phyloP scores from a whole-genome alignment of 768 basidiomycete species.

The Lentinula raphanica region DNA sequence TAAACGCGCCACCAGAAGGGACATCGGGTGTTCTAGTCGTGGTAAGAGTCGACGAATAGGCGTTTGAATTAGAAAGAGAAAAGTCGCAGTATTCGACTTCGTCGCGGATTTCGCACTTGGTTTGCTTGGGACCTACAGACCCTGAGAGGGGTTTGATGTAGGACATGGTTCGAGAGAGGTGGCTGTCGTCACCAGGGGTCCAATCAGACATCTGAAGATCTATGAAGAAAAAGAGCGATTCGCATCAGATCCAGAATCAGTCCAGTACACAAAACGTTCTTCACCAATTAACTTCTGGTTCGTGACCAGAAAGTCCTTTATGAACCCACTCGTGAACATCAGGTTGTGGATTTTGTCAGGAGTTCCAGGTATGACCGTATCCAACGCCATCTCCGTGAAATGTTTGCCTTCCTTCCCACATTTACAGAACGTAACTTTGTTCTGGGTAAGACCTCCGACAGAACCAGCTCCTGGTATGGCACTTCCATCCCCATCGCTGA shows the following conservation, averaged over 20 bases:
- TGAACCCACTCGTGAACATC: slow-evolving; percentile 93
- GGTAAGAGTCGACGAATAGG: slow-evolving; percentile 77
- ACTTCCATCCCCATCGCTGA: slow-evolving; percentile 8
- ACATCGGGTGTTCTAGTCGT: slow-evolving; percentile 93
- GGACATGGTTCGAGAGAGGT: slow-evolving; percentile 83
- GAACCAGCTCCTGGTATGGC: slow-evolving; percentile 13
- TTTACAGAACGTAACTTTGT: slow-evolving; percentile 64
- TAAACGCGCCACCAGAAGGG: slow-evolving; percentile 88
- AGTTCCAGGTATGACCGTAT: slow-evolving; percentile 77
- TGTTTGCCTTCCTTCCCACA: slow-evolving; percentile 72
- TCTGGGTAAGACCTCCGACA: slow-evolving; percentile 16
- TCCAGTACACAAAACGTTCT: slow-evolving; percentile 20
- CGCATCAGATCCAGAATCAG: not conserved
- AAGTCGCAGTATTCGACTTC: slow-evolving; percentile 77
- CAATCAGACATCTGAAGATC: slow-evolving; percentile 97
- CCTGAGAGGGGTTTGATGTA: slow-evolving; percentile 93
- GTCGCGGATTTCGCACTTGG: slow-evolving; percentile 92
- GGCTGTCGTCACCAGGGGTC: slow-evolving; percentile 59
- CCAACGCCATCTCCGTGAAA: slow-evolving; percentile 68
- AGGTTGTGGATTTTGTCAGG: slow-evolving; percentile 95
- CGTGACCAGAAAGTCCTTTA: slow-evolving; percentile 89
- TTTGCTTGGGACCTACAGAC: slow-evolving; percentile 87
- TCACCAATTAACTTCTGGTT: slow-evolving; percentile 85
- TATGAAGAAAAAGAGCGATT: slow-evolving; percentile 24
- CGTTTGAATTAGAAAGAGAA: slow-evolving; percentile 34